A percentile compares a stretch with the other conserved stretches of the same genome.
These are phyloP conservation scores for Ceratocystis cubensis DNA, from an alignment of 2,329 filamentous ascomycete genomes.

Conservation along the genomic window DNA sequence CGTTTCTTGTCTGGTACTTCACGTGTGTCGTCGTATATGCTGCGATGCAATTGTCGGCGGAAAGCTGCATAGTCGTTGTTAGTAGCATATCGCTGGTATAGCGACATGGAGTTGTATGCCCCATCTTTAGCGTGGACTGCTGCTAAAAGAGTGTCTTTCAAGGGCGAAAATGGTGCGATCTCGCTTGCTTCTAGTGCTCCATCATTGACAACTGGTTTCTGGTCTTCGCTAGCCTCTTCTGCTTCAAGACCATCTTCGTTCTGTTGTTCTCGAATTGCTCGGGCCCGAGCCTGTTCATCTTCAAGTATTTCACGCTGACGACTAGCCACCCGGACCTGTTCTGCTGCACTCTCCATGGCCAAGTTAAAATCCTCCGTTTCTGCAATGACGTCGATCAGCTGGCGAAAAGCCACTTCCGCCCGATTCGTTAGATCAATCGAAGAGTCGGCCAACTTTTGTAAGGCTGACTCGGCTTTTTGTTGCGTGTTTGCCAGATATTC, in stretches of 20 bases:
- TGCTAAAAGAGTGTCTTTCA: neutral
- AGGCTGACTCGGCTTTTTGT: slow-evolving; percentile 3
- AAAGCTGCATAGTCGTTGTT: slow-evolving; percentile 50
- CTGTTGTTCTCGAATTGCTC: neutral
- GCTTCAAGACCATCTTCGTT: neutral
- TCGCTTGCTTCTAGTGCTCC: too few relatives aligned
- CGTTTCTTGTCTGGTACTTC: slow-evolving; percentile 40
- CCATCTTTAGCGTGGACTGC: slow-evolving; percentile 20
- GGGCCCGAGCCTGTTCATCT: neutral
- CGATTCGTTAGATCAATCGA: neutral
- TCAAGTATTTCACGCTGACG: slow-evolving; percentile 19
- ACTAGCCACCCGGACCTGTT: slow-evolving; percentile 23
- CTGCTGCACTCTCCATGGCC: slow-evolving; percentile 31
- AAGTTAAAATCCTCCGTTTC: slow-evolving; percentile 38
- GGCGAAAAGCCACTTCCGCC: slow-evolving; percentile 37
- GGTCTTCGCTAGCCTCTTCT: slow-evolving; percentile 10
- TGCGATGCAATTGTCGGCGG: slow-evolving; percentile 46
- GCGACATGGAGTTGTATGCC: slow-evolving; percentile 28
- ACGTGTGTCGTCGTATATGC: slow-evolving; percentile 37
- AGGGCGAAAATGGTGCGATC: neutral
- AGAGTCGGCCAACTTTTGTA: slow-evolving; percentile 12
- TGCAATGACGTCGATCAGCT: slow-evolving; percentile 38
- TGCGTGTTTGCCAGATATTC: neutral
- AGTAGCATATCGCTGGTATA: slow-evolving; percentile 38
- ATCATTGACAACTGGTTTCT: neutral